Percentiles rank a stretch among this genome's conserved stretches.
These are phyloP conservation scores for Hordeum marinum DNA, from an alignment of 176 grass and related monocot genomes.

Conservation along the genomic window DNA sequence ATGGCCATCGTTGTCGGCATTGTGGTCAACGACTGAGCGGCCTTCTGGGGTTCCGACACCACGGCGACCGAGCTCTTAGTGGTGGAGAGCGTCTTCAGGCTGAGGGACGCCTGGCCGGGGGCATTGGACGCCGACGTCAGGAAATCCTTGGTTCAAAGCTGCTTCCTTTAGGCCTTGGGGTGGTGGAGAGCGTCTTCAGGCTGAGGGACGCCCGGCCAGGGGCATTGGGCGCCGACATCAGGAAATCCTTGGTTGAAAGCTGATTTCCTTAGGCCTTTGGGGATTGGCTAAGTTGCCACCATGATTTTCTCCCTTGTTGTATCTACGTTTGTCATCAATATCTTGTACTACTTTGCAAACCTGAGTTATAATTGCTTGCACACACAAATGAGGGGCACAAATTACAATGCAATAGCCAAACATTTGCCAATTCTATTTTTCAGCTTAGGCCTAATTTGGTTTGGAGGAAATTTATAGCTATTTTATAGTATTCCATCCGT, in stretches of 20 bases:
- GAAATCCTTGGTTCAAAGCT: too few species aligned
- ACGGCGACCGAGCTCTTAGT: slow-evolving; percentile 78
- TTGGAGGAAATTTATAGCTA: too few species aligned
- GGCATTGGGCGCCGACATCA: slow-evolving; percentile 46
- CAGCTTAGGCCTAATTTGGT: neutral
- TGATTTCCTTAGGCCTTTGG: slow-evolving; percentile 9
- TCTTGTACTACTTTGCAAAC: too few species aligned
- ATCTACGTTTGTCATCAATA: too few species aligned
- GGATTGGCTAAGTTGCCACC: too few species aligned
- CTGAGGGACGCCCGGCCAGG: slow-evolving; percentile 53
- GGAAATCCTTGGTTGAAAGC: slow-evolving; percentile 52
- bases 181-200: slow-evolving; percentile 77
- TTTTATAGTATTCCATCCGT: too few species aligned
- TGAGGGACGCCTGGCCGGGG: slow-evolving; percentile 50
- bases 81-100: slow-evolving; percentile 71
- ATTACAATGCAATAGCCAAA: neutral
- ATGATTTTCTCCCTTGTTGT: too few species aligned
- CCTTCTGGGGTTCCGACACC: slow-evolving; percentile 84
- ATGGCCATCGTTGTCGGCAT: slow-evolving; percentile 66
- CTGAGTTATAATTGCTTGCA: neutral
- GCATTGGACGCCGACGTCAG: slow-evolving; percentile 47
- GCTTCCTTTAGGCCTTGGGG: too few species aligned
- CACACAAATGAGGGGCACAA: neutral
- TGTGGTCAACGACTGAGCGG: slow-evolving; percentile 77
- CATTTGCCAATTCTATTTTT: neutral